Evolutionary conservation across 2,329 filamentous ascomycete genomes (phyloP), one percentile per base, ranked within the genome.

Genomic region (Chaetomiaceae sp.): DNA sequence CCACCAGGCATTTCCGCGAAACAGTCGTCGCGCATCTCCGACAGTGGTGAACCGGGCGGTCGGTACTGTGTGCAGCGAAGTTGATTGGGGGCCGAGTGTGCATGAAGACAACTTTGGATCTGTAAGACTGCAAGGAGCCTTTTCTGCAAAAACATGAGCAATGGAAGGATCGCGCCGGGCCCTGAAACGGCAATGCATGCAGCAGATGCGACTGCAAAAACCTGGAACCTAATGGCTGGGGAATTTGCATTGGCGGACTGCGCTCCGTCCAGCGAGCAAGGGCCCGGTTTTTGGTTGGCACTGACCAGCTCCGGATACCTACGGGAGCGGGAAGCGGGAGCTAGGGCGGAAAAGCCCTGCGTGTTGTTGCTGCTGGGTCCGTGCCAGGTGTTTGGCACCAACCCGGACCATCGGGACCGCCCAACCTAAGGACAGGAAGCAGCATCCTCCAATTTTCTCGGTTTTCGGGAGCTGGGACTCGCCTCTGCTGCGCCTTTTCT

Each of bases 241-340:
- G 25, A 11, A n/a, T 17, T 19, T 25, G 43, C 43, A 11, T 39
- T 22, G 31, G 34, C 37, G 9, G 38, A 20, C 15, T 25, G 31
- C 29, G 44, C 12, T 15, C 23, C n/a, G 25, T 14, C 19, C 17
- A 15, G n/a, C 6, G 19, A 11, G 25, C 17, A 22, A 31, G 12
- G n/a, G 20, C 22, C 17, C 38, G 12, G 9, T 23, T 25, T 23
- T 23, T 31, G 27, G 3, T 49, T 49, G 27, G 38, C 36, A 43
- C 38, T 33, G 44, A 42, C 19, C 29, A 47, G 19, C 22, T 15
- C 42, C 37, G 53, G 50, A 47, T 3, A 31, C 27, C 3, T 43
- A 53, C 46, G 56, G 56, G 46, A 53, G 47, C 53, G 56, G 58
- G 56, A 31, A 58, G 51, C 54, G 53, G 58, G 58, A 54, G 34